These are phyloP conservation scores for Fraxinus americana DNA, from an alignment of 257 asterid genomes.

Conservation along the genomic window DNA sequence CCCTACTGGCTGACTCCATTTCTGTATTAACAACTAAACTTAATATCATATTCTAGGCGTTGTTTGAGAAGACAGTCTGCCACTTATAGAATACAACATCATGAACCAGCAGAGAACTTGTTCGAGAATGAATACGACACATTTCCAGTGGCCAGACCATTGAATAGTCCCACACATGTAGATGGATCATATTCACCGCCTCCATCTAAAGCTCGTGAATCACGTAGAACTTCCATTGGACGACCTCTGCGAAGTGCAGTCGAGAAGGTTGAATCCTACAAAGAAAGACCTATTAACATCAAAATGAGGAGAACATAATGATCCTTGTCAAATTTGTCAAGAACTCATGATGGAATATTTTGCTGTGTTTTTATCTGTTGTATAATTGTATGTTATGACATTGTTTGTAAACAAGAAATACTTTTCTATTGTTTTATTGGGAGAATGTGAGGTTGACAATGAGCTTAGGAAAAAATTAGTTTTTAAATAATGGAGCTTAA, in stretches of 20 bases:
- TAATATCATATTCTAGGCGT: conserved; percentile 39
- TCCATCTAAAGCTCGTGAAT: conserved; percentile 23
- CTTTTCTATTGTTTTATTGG: no score
- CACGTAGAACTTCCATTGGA: conserved; percentile 52
- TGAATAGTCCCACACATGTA: conserved; percentile 16
- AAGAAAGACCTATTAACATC: conserved; percentile 67
- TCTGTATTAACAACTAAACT: neutral
- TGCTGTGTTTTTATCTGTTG: neutral
- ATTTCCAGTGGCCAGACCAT: conserved; percentile 27
- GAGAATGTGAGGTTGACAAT: no score
- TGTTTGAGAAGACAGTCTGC: conserved; percentile 62
- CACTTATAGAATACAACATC: conserved; percentile 34
- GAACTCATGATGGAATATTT: neutral
- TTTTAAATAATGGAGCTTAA: no score
- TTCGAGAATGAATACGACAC: conserved; percentile 53
- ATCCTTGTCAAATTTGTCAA: neutral
- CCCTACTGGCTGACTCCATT: neutral
- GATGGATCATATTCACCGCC: neutral
- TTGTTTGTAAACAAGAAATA: neutral
- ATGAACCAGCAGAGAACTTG: conserved; percentile 46
- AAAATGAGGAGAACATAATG: conserved; percentile 61
- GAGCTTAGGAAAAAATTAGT: no score
- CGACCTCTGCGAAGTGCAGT: conserved; percentile 70
- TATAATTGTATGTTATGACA: neutral
- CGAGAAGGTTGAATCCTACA: conserved; percentile 77